These are phyloP conservation scores for Venturia carpophila DNA, from an alignment of 2,329 filamentous ascomycete genomes.

Conservation along the genomic window DNA sequence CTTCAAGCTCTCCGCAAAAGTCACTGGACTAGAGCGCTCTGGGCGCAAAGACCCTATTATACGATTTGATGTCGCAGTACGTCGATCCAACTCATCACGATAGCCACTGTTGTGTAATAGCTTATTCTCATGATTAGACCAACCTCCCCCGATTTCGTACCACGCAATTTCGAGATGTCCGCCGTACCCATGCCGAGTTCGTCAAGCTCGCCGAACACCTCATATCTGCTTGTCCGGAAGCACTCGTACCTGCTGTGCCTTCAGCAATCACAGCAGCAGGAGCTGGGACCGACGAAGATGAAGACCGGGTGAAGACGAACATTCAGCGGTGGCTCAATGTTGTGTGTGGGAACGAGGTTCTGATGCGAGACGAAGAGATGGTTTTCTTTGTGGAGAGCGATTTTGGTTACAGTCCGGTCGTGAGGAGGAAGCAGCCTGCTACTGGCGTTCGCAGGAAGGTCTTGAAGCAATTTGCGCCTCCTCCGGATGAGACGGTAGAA, in stretches of 20 bases:
- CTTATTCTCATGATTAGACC: slow-evolving; percentile 53
- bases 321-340: slow-evolving; percentile 95
- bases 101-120: neutral
- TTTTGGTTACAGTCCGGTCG: slow-evolving; percentile 93
- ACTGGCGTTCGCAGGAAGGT: slow-evolving; percentile 93
- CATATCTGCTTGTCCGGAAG: slow-evolving; percentile 95
- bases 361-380: slow-evolving; percentile 95
- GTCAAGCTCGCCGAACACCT: slow-evolving; percentile 92
- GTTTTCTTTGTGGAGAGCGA: slow-evolving; percentile 98
- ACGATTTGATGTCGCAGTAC: slow-evolving; percentile 92
- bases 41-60: slow-evolving; percentile 94
- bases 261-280: slow-evolving; percentile 92
- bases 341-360: slow-evolving; percentile 81
- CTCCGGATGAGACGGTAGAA: slow-evolving; percentile 94
- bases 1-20: slow-evolving; percentile 87
- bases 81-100: slow-evolving; percentile 27
- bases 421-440: slow-evolving; percentile 92
- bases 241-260: slow-evolving; percentile 86
- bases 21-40: slow-evolving; percentile 84
- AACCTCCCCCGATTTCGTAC: slow-evolving; percentile 98
- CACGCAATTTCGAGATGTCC: slow-evolving; percentile 95
- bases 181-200: slow-evolving; percentile 91
- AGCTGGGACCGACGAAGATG: slow-evolving; percentile 92
- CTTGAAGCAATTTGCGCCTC: slow-evolving; percentile 95
- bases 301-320: slow-evolving; percentile 75